A percentile compares a stretch with the other conserved stretches of the same genome.
Conservation (phyloP, 2,329 filamentous ascomycete genomes). For the Alternaria alternata region DNA sequence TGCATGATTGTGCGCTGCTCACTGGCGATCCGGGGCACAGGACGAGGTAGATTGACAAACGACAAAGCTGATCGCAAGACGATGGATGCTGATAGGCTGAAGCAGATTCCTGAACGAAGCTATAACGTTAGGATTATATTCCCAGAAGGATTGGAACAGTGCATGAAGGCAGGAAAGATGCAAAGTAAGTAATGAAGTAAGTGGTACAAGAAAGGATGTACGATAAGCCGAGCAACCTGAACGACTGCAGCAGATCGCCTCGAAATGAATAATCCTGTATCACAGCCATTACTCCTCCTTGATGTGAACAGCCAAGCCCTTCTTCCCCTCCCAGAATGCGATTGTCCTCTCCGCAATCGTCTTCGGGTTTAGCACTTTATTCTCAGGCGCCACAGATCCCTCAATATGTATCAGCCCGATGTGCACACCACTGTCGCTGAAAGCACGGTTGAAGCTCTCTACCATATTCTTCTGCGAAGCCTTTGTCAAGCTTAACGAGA, state of each 20-base stretch:
- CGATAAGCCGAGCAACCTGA: too few species aligned
- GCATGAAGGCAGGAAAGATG: too few species aligned
- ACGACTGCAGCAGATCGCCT: too few species aligned
- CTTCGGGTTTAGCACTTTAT: constrained; percentile 54
- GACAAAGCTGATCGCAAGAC: neutral
- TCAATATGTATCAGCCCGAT: constrained; percentile 58
- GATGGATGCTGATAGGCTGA: too few species aligned
- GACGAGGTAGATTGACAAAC: neutral
- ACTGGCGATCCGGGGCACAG: neutral
- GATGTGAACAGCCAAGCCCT: constrained; percentile 53
- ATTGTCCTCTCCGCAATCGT: constrained; percentile 58
- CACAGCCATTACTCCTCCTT: constrained; percentile 18
- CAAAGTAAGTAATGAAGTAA: too few species aligned
- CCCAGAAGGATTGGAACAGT: too few species aligned
- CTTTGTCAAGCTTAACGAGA: constrained; percentile 61
- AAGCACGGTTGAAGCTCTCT: constrained; percentile 55
- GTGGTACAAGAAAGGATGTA: too few species aligned
- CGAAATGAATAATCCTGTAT: too few species aligned
- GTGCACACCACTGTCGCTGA: constrained; percentile 55
- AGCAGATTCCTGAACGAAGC: too few species aligned
- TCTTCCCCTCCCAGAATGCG: constrained; percentile 54
- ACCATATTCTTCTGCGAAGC: constrained; percentile 62
- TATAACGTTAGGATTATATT: rapidly evolving
- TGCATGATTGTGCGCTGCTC: neutral
- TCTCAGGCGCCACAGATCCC: constrained; percentile 53